Evolutionary conservation across 73 alveolate genomes (phyloP), one percentile per base, ranked within the genome.

Genomic region (Breviolum minutum): DNA sequence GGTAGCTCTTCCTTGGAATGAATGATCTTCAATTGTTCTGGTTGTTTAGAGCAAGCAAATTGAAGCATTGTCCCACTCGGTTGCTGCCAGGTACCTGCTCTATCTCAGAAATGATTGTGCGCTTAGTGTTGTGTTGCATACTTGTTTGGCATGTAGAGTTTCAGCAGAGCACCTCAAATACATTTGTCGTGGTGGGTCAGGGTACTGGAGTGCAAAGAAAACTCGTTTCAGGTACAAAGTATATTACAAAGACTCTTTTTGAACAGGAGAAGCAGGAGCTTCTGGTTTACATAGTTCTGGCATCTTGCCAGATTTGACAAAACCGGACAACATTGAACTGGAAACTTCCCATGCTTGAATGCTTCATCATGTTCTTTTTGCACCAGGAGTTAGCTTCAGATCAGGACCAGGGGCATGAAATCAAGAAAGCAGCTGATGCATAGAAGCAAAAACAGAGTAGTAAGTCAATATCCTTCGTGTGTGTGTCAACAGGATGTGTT

Each of bases 171-270:
- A 16, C 54, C 54, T 71, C 81, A 73, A 73, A 73, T 40, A 3
- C 54, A 40, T 40, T 3, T 40, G 54, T 40, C 3, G 54, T 40
- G 54, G 54, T 40, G 54, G 54, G 54, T 40, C 54, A 40, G n/a
- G 48, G 22, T 48, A 60, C 12, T 22, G 62, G 74, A 40, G 32
- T 17, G 19, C 91, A 82, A 20, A 40, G 29, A 54, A 54, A 32
- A 7, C 71, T 9, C 54, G 20, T 13, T 80, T 16, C 48, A 92
- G 98, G 98, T 74, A 92, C 98, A 20, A 92, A 92, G 80, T 92
- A 92, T 79, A 92, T 92, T 48, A 92, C 98, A 9, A 92, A 92
- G 90, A 92, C 98, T 30, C 98, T 92, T 80, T 92, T 92, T n/a
- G 98, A 92, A 20, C 83, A 73, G 69, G 98, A 92, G 73, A 92